Evolutionary conservation across 73 alveolate genomes (phyloP).

Genomic region (Durusdinium trenchii): DNA sequence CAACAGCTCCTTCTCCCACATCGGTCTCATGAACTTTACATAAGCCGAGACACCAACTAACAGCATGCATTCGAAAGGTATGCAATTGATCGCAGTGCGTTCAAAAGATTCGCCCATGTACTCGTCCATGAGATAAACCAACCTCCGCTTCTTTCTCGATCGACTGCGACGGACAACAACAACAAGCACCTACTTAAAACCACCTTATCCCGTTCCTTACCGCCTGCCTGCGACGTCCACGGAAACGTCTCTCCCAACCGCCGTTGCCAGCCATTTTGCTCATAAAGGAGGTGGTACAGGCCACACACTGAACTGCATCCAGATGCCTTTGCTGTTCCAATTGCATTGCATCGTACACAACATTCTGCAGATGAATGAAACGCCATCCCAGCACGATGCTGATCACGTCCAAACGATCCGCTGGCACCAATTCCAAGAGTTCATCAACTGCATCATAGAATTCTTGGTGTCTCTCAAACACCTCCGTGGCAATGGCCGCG

Average conservation of each 20-base stretch:
- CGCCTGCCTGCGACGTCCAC: slow-evolving; percentile 10
- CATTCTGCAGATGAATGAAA: slow-evolving; percentile 24
- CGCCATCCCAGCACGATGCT: background rate
- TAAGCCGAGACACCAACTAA: background rate
- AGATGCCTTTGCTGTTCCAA: background rate
- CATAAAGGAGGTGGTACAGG: slow-evolving; percentile 7
- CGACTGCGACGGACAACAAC: background rate
- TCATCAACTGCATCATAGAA: slow-evolving; percentile 10
- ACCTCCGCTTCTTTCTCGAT: background rate
- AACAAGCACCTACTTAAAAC: background rate
- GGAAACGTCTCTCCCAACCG: background rate
- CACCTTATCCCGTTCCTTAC: background rate
- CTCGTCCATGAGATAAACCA: slow-evolving; percentile 14
- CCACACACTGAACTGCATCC: slow-evolving; percentile 12
- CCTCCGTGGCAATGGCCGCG: background rate
- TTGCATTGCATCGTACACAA: slow-evolving; percentile 2
- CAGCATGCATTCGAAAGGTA: slow-evolving; percentile 17
- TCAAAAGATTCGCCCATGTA: background rate
- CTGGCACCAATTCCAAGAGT: slow-evolving; percentile 2
- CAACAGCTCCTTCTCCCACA: too few species aligned
- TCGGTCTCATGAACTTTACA: too few species aligned
- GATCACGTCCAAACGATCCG: background rate
- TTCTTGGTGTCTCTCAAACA: slow-evolving; percentile 1
- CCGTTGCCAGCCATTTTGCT: slow-evolving; percentile 4
- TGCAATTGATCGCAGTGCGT: slow-evolving; percentile 18